Evolutionary conservation across 164 flowering plant genomes (phyloP), one percentile per base, ranked within the genome.

Genomic region (Vitis rotundifolia): DNA sequence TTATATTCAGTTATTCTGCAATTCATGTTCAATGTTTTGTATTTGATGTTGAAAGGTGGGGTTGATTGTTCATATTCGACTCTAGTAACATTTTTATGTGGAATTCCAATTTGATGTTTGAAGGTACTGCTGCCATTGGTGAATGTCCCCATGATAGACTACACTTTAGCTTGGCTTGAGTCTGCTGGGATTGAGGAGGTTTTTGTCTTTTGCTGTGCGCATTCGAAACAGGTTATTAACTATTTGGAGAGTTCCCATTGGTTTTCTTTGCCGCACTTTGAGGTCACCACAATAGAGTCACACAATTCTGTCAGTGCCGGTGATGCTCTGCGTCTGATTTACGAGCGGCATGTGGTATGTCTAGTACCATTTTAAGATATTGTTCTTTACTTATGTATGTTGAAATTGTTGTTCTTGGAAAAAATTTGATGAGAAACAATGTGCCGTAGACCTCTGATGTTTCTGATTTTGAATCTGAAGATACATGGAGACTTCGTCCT

Each of bases 171-270:
- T 0, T 95, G 99, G 99, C 91, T 95, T 49, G 99, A 95, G 71
- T 91, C 98, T 14, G 94, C 96, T 48, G 99, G 97, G 13, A 91
- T 95, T 1, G 97, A 91, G 71, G 99, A 93, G 69, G 98, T 93
- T 55, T 90, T 85, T 64, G 93, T 95, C 6, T 95, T 95, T 68
- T 95, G 98, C 70, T 95, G 98, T 71, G 96, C 99, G 69, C 97
- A 95, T 68, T 84, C 97, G 8, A 87, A 83, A 76, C 98, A 91
- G 83, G 90, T 95, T 50, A 90, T 84, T 70, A 82, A 81, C 68
- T 89, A 93, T 72, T 79, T 95, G 85, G 85, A 88, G 73, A 84
- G 62, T 11, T 88, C 94, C 5, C 83, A 89, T 18, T 95, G 98
- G 99, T 31, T 81, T 48, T 78, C 80, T 14, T 91, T 83, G n/a